These are phyloP conservation scores for Lodderomyces parapsilosis DNA, from an alignment of 1,139 yeast species.

Conservation along the genomic window DNA sequence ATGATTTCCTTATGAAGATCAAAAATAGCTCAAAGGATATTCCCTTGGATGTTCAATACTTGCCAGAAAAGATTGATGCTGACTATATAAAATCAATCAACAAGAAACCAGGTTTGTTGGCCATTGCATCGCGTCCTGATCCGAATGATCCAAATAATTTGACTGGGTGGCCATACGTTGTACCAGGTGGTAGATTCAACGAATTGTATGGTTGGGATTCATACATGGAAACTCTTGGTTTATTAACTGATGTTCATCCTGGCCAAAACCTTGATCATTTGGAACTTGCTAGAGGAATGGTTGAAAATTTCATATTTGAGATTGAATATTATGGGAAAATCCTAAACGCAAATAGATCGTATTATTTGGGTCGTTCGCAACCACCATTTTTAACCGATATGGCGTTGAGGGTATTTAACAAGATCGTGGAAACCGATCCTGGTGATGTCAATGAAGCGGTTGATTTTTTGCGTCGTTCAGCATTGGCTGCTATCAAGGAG, in stretches of 20 bases:
- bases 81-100: slow-evolving; percentile 76
- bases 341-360: slow-evolving; percentile 89
- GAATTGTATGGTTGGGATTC: slow-evolving; percentile 99
- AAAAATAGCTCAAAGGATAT: slow-evolving; percentile 57
- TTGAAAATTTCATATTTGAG: slow-evolving; percentile 88
- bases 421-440: slow-evolving; percentile 46
- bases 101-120: slow-evolving; percentile 80
- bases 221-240: slow-evolving; percentile 86
- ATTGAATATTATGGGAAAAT: slow-evolving; percentile 89
- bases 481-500: slow-evolving; percentile 82
- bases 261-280: slow-evolving; percentile 42
- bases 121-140: slow-evolving; percentile 65
- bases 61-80: slow-evolving; percentile 61
- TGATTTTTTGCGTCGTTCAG: slow-evolving; percentile 64
- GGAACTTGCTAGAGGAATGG: slow-evolving; percentile 80
- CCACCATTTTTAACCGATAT: slow-evolving; percentile 98
- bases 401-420: slow-evolving; percentile 70
- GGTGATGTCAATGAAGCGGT: slow-evolving; percentile 38
- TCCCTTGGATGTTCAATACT: slow-evolving; percentile 70
- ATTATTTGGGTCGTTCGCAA: slow-evolving; percentile 89
- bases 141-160: slow-evolving; percentile 51
- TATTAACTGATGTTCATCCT: slow-evolving; percentile 60
- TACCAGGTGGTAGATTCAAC: slow-evolving; percentile 96
- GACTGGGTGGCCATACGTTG: slow-evolving; percentile 81
- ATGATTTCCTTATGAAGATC: slow-evolving; percentile 59